phyloP scores from a whole-genome alignment of 352 stramenopile species.

The Phytophthora kernoviae region DNA sequence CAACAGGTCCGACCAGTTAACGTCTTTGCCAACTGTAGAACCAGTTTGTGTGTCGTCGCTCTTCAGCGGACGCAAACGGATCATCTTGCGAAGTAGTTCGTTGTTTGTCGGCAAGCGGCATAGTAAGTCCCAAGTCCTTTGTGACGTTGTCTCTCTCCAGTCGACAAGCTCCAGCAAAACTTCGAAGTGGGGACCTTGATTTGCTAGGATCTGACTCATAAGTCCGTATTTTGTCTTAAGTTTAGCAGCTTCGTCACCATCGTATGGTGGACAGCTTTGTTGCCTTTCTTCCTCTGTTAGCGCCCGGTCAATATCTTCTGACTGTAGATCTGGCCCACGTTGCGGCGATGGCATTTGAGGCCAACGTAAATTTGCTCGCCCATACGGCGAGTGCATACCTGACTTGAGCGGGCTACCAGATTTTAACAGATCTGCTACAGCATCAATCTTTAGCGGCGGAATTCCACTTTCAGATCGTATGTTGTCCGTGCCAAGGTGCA shows the following conservation, averaged over 20 bases:
- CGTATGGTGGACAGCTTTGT: background rate
- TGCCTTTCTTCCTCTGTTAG: conserved; percentile 10
- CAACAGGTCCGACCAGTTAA: conserved; percentile 55
- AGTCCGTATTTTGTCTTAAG: conserved; percentile 31
- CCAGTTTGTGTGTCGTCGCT: background rate
- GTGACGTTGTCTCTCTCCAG: conserved; percentile 50
- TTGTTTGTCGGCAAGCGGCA: conserved; percentile 76
- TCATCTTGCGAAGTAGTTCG: conserved; percentile 64
- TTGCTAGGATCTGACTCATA: conserved; percentile 66
- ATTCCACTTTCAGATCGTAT: background rate
- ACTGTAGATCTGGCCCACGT: conserved; percentile 50
- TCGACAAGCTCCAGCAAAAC: conserved; percentile 66
- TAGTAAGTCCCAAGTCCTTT: conserved; percentile 77
- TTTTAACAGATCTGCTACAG: conserved; percentile 14
- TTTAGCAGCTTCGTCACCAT: background rate
- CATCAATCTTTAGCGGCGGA: conserved; percentile 17
- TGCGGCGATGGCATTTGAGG: conserved; percentile 43
- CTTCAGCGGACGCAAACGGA: conserved; percentile 42
- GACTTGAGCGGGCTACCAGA: conserved; percentile 22
- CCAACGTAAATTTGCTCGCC: conserved; percentile 48
- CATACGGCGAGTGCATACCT: conserved; percentile 43
- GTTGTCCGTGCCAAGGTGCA: background rate
- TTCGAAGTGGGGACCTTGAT: conserved; percentile 57
- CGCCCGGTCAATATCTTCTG: conserved; percentile 33
- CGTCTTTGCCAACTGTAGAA: conserved; percentile 11